Evolutionary conservation across 768 basidiomycete genomes (phyloP).

Genomic region (Podaxis rugospora): DNA sequence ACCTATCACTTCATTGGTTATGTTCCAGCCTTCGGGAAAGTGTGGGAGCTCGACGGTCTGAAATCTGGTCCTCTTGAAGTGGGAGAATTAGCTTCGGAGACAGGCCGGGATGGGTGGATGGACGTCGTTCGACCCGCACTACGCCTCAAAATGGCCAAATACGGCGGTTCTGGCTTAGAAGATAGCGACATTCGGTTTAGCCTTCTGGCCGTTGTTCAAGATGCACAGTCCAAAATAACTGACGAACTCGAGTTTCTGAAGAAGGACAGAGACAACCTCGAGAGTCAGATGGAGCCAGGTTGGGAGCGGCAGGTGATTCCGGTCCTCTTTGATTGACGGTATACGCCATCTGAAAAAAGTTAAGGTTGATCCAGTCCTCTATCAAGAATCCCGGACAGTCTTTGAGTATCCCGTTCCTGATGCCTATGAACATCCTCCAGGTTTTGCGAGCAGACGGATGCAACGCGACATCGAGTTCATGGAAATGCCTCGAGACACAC

Average conservation of each 20-base stretch:
- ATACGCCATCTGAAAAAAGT: not conserved
- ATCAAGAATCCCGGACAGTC: slow-evolving; percentile 21
- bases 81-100: slow-evolving; percentile 38
- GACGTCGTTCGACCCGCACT: slow-evolving; percentile 58
- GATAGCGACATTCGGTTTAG: slow-evolving; percentile 52
- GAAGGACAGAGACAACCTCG: slow-evolving; percentile 39
- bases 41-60: slow-evolving; percentile 70
- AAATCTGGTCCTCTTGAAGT: slow-evolving; percentile 61
- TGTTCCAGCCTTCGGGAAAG: slow-evolving; percentile 56
- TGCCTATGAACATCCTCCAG: slow-evolving; percentile 26
- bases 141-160: slow-evolving; percentile 57
- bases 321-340: not conserved
- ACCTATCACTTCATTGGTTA: slow-evolving; percentile 65
- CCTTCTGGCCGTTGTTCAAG: slow-evolving; percentile 57
- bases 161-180: slow-evolving; percentile 40
- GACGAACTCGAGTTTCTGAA: slow-evolving; percentile 53
- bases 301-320: slow-evolving; percentile 35
- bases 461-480: slow-evolving; percentile 38
- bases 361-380: slow-evolving; percentile 38
- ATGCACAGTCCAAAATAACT: slow-evolving; percentile 38
- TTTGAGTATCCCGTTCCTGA: slow-evolving; percentile 18
- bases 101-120: slow-evolving; percentile 41
- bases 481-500: slow-evolving; percentile 32
- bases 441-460: slow-evolving; percentile 44
- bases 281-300: slow-evolving; percentile 36